These are phyloP conservation scores for Mediolabrus comicus DNA, from an alignment of 108 stramenopile species.

Conservation along the genomic window DNA sequence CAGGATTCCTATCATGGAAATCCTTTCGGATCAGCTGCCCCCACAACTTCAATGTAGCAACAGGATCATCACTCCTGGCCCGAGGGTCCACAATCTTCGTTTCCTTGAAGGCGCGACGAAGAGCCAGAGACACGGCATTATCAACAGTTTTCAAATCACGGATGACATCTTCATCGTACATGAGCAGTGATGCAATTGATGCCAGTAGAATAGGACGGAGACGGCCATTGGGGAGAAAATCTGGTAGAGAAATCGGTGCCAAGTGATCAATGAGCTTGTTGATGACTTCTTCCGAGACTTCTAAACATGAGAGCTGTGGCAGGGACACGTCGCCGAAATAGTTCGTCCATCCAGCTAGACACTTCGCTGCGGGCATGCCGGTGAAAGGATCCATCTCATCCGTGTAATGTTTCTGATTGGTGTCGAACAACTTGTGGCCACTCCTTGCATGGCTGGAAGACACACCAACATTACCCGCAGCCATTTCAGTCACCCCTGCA, in stretches of 20 bases:
- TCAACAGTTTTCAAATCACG: background rate
- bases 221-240: background rate
- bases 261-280: background rate
- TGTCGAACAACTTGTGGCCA: background rate
- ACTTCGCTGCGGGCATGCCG: background rate
- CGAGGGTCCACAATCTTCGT: background rate
- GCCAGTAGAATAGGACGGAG: background rate
- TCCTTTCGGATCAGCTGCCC: background rate
- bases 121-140: background rate
- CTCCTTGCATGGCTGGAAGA: background rate
- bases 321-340: background rate
- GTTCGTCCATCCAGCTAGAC: background rate
- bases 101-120: background rate
- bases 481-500: background rate
- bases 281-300: background rate
- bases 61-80: background rate
- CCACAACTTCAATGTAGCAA: background rate
- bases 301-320: background rate
- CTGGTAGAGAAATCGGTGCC: background rate
- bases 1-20: background rate
- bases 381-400: background rate
- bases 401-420: background rate
- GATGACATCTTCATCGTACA: constrained; percentile 1
- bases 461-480: background rate
- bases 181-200: background rate